phyloP scores from a whole-genome alignment of 164 flowering plant species.

The Amborella trichopoda region DNA sequence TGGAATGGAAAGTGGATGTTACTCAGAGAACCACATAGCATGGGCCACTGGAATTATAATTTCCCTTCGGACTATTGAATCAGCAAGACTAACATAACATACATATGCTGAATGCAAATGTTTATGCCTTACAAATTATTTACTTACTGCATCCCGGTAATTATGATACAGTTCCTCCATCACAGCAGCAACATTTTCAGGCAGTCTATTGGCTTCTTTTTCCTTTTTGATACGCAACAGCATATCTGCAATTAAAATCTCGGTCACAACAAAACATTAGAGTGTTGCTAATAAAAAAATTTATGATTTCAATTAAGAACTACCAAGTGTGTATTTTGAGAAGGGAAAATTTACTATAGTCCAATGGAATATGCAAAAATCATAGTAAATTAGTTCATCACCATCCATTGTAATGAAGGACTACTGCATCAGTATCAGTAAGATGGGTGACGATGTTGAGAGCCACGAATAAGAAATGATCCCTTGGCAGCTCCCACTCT shows the following conservation, averaged over 20 bases:
- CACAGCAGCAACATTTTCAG: slow-evolving; percentile 51
- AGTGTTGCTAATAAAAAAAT: slow-evolving; percentile 3
- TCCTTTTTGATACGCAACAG: slow-evolving; percentile 54
- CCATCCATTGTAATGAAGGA: too few relatives aligned
- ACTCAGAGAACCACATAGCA: too few relatives aligned
- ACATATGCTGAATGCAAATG: too few relatives aligned
- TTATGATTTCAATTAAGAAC: background rate
- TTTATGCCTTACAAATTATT: too few relatives aligned
- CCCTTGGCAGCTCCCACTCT: too few relatives aligned
- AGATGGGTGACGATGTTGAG: too few relatives aligned
- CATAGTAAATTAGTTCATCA: background rate
- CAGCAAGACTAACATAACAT: too few relatives aligned
- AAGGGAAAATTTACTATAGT: background rate
- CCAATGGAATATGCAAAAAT: too few relatives aligned
- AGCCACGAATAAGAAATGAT: too few relatives aligned
- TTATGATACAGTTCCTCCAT: slow-evolving; percentile 73
- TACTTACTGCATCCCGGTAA: slow-evolving; percentile 76
- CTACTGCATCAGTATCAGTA: background rate
- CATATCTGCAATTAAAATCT: slow-evolving; percentile 40
- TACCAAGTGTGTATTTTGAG: background rate
- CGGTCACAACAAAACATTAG: slow-evolving; percentile 1
- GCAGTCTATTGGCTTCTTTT: slow-evolving; percentile 60
- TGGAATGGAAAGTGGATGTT: too few relatives aligned
- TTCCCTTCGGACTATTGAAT: too few relatives aligned
- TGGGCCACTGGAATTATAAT: too few relatives aligned